A percentile compares a stretch with the other conserved stretches of the same genome.
These are phyloP conservation scores for Fusarium mangiferae DNA, from an alignment of 2,329 filamentous ascomycete genomes.

Conservation along the genomic window DNA sequence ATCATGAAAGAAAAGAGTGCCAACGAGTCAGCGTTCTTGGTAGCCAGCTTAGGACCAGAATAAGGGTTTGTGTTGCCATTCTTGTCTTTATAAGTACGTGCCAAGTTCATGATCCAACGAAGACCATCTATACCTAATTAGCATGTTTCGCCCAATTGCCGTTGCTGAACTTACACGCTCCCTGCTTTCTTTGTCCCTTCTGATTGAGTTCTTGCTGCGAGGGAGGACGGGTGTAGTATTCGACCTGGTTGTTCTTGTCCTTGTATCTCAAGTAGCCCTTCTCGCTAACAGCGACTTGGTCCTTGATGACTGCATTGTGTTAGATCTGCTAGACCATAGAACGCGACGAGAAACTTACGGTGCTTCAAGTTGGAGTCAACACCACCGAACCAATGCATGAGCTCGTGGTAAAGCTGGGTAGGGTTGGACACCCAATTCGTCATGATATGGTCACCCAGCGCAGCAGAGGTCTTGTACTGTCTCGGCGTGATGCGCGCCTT, in stretches of 20 bases:
- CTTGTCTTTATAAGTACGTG: neutral
- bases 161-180: neutral
- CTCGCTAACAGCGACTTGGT: neutral
- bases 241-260: neutral
- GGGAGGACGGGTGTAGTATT: neutral
- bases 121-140: neutral
- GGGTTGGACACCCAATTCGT: neutral
- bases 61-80: neutral
- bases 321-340: neutral
- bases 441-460: neutral
- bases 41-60: neutral
- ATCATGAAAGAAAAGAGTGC: conserved; percentile 10
- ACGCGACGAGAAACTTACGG: neutral
- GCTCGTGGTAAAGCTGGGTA: conserved; percentile 9
- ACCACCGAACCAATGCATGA: conserved; percentile 10
- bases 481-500: neutral
- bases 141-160: rapidly evolving
- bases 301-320: neutral
- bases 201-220: neutral
- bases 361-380: neutral
- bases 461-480: neutral
- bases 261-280: neutral
- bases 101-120: neutral
- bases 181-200: neutral
- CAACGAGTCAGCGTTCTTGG: conserved; percentile 1